Evolutionary conservation across 495 filamentous ascomycete species (phyloP), one percentile per base, ranked within the genome.

Genomic region (Lasiosphaeria miniovina): DNA sequence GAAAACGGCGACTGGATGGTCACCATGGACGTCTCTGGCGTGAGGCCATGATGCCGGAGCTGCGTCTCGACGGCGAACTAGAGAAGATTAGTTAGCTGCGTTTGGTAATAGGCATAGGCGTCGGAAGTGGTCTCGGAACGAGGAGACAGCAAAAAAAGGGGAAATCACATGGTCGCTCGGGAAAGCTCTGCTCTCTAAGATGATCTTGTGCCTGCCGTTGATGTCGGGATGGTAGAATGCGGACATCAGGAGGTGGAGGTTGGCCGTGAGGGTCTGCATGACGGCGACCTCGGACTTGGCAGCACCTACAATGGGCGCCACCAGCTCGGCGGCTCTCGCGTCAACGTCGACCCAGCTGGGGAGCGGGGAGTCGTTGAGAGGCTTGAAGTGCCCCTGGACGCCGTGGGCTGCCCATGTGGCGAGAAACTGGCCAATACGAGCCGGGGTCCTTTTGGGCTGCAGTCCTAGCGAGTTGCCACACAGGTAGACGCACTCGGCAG

Each of bases 381-480:
- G 81, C 36, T 85, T 88, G 77, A 97, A 97, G 76, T 98, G 94
- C 0, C 93, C 94, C 49, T 86, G 87, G 15, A 98, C 94, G n/a
- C 88, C 94, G 69, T 96, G 94, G 1, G 87, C 88, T 3, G 89
- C 90, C 94, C 94, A 98, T 12, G 91, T 89, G 31, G 81, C 75
- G 36, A 98, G 84, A 68, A 96, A 93, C 55, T 86, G 82, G 45
- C 85, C 79, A 64, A 98, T 82, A 62, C 90, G 88, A 14, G 80
- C 75, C 46, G 81, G 77, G 3, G 87, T 91, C 56, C 82, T 80
- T 58, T 82, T 84, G 41, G 94, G 95, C 69, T 98, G 94, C 36
- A 95, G 81, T 46, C 94, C 94, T 9, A 98, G 81, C 4, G 94
- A 98, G 75, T 98, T 96, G n/a, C 94, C 94, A 68, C 93, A 96